Percentiles rank a stretch among this genome's conserved stretches.
Evolutionary conservation across 1,284 basidiomycete species (phyloP).

Genomic region (Leccinum solheimii): DNA sequence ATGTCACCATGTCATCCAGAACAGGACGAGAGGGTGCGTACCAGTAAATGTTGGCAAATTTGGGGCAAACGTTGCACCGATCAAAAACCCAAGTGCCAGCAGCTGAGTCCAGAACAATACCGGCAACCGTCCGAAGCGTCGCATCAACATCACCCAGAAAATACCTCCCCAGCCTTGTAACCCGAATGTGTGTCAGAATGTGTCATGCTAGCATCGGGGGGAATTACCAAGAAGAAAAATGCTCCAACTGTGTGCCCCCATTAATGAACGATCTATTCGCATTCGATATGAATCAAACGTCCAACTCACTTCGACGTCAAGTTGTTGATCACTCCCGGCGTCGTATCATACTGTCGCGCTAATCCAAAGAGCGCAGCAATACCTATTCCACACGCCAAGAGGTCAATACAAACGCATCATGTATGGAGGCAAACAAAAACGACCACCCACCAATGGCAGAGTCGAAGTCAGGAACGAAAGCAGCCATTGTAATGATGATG

Average conservation of each 20-base stretch:
- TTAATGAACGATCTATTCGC: neutral
- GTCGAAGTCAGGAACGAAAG: conserved; percentile 55
- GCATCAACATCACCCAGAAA: conserved; percentile 54
- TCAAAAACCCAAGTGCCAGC: conserved; percentile 46
- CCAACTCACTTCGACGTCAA: conserved; percentile 49
- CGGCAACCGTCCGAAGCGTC: conserved; percentile 57
- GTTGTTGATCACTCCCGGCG: conserved; percentile 54
- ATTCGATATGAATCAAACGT: neutral
- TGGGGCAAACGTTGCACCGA: conserved; percentile 56
- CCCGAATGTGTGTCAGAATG: neutral
- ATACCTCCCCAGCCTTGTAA: conserved; percentile 55
- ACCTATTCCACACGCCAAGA: conserved; percentile 32
- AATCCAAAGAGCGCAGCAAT: conserved; percentile 56
- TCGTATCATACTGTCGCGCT: conserved; percentile 52
- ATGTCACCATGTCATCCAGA: neutral
- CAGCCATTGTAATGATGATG: conserved; percentile 51
- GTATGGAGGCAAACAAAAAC: neutral
- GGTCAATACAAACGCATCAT: neutral
- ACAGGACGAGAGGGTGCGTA: conserved; percentile 14
- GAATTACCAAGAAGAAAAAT: conserved; percentile 53
- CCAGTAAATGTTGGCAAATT: conserved; percentile 49
- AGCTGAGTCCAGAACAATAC: conserved; percentile 62
- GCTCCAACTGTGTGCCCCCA: conserved; percentile 44
- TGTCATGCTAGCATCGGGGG: neutral
- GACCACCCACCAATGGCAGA: conserved; percentile 46